Conservation (phyloP, 192 early-diverging fungal species). For the Backusella psychrophila region DNA sequence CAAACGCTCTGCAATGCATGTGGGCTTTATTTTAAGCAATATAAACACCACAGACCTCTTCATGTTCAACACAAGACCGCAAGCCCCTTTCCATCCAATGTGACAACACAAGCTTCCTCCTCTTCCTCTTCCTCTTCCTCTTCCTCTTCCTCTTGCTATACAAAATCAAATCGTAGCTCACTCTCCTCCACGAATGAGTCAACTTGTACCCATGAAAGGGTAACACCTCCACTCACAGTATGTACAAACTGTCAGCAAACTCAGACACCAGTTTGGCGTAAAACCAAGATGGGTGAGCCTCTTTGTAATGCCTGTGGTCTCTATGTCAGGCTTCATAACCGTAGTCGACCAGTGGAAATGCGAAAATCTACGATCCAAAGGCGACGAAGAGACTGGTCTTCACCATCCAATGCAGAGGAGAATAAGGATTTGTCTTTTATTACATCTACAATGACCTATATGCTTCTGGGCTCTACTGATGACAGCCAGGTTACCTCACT, state of each 20-base stretch:
- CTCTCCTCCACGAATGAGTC: neutral
- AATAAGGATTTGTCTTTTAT: neutral
- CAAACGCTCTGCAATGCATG: conserved; percentile 95
- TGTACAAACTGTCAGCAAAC: conserved; percentile 77
- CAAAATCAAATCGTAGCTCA: neutral
- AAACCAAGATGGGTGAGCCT: conserved; percentile 66
- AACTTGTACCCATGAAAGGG: neutral
- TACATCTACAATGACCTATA: neutral
- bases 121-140: neutral
- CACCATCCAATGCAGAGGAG: conserved; percentile 16
- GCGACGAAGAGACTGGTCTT: conserved; percentile 47
- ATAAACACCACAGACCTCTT: conserved; percentile 75
- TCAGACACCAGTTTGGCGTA: conserved; percentile 79
- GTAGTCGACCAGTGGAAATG: conserved; percentile 47
- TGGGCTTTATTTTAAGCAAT: conserved; percentile 92
- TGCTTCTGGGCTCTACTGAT: conserved; percentile 1
- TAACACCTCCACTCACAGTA: neutral
- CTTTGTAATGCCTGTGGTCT: conserved; percentile 86
- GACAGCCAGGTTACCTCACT: conserved; percentile 18
- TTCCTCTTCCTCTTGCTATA: neutral
- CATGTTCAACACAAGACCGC: conserved; percentile 25
- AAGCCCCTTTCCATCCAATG: conserved; percentile 2
- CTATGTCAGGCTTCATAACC: conserved; percentile 50
- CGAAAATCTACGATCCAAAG: conserved; percentile 50
- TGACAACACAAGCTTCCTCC: neutral